A percentile compares a stretch with the other conserved stretches of the same genome.
Conservation (phyloP, 192 early-diverging fungal genomes). For the Backusella mclennaniae region DNA sequence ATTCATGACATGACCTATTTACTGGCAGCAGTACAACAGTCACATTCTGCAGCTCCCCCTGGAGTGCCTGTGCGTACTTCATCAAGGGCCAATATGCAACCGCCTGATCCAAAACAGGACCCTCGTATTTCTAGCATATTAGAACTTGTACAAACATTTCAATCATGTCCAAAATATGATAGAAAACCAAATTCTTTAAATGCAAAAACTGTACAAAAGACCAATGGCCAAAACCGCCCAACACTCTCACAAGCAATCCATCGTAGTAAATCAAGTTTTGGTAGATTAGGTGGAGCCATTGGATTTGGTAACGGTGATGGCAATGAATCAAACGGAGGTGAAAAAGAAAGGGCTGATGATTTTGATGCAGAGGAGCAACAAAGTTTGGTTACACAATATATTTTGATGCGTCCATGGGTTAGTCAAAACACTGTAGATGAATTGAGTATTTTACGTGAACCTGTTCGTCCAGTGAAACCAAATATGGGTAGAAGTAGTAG, state of each 20-base stretch:
- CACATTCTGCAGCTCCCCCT: slow-evolving; percentile 37
- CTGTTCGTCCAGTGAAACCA: slow-evolving; percentile 16
- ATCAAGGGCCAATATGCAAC: background rate
- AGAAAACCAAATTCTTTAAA: slow-evolving; percentile 45
- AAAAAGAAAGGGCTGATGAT: background rate
- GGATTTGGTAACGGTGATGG: slow-evolving; percentile 23
- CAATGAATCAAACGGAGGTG: slow-evolving; percentile 18
- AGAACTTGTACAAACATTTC: slow-evolving; percentile 50
- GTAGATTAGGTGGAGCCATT: slow-evolving; percentile 14
- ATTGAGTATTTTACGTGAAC: slow-evolving; percentile 64
- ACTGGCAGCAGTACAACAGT: slow-evolving; percentile 57
- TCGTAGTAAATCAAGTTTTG: slow-evolving; percentile 39
- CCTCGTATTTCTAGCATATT: slow-evolving; percentile 58
- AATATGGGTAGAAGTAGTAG: background rate
- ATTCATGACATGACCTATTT: slow-evolving; percentile 78
- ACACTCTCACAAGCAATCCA: slow-evolving; percentile 48
- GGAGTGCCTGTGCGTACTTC: slow-evolving; percentile 42
- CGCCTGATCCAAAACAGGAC: slow-evolving; percentile 39
- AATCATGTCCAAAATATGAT: slow-evolving; percentile 55
- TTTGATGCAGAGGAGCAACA: slow-evolving; percentile 34
- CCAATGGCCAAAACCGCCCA: slow-evolving; percentile 49
- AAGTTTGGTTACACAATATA: slow-evolving; percentile 60
- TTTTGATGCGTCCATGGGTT: slow-evolving; percentile 66
- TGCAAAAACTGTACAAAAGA: slow-evolving; percentile 42
- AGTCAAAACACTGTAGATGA: slow-evolving; percentile 76